These are phyloP conservation scores for Coix lacrymajobi DNA, from an alignment of 176 grass and related monocot genomes.

Conservation along the genomic window DNA sequence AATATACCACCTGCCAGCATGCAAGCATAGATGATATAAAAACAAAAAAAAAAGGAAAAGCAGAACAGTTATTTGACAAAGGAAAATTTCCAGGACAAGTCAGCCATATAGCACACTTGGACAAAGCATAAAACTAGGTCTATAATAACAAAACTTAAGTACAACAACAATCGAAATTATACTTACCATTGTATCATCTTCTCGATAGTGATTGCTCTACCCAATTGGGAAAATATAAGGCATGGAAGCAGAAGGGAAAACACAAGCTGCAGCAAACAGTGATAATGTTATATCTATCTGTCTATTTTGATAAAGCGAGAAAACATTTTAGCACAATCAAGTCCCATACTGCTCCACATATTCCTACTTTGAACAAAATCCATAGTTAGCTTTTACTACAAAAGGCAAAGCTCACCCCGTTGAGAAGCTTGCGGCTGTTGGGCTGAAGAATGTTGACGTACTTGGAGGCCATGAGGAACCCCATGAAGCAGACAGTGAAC, in stretches of 20 bases:
- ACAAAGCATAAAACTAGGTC: background rate
- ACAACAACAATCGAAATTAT: background rate
- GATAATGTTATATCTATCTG: constrained; percentile 12
- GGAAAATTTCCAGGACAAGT: background rate
- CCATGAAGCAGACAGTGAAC: constrained; percentile 98
- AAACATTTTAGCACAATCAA: background rate
- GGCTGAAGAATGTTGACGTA: constrained; percentile 88
- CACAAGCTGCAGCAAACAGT: constrained; percentile 65
- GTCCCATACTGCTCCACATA: background rate
- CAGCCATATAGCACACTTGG: background rate
- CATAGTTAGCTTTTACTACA: constrained; percentile 24
- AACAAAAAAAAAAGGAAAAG: background rate
- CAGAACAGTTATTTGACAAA: background rate
- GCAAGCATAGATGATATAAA: background rate
- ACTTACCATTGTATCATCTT: constrained; percentile 85
- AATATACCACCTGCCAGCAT: constrained; percentile 93
- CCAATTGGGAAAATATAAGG: constrained; percentile 96
- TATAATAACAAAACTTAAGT: background rate
- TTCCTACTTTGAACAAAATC: constrained; percentile 2
- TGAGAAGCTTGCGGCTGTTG: constrained; percentile 90
- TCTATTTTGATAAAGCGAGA: background rate
- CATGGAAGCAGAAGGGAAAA: constrained; percentile 98
- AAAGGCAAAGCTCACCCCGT: constrained; percentile 60
- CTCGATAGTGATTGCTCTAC: constrained; percentile 75
- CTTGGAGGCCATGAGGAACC: constrained; percentile 96